Evolutionary conservation across 768 basidiomycete genomes (phyloP).

Genomic region (Gymnopilus dilepis): DNA sequence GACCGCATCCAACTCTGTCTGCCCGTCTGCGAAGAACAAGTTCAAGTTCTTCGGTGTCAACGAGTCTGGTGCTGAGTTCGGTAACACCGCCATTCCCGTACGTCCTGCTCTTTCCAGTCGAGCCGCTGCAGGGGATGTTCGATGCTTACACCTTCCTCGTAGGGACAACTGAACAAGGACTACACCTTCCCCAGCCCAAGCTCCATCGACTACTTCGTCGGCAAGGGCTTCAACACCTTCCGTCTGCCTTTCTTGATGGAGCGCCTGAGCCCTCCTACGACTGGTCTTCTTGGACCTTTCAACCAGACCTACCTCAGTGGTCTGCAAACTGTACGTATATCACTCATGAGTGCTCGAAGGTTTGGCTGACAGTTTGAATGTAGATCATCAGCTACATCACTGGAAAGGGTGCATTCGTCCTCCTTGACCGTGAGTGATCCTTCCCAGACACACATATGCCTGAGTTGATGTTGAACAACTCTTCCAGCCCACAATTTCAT

Average conservation of each 20-base stretch:
- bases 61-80: constrained; percentile 68
- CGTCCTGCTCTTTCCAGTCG: constrained; percentile 10
- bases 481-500: constrained; percentile 61
- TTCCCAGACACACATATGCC: neutral
- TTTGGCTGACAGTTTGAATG: neutral
- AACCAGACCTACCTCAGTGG: constrained; percentile 56
- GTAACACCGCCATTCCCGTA: constrained; percentile 53
- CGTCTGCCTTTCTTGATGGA: constrained; percentile 66
- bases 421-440: constrained; percentile 54
- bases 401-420: constrained; percentile 58
- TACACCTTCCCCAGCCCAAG: constrained; percentile 57
- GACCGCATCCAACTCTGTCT: constrained; percentile 35
- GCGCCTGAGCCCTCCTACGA: constrained; percentile 56
- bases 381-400: constrained; percentile 67
- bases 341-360: neutral
- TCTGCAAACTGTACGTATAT: constrained; percentile 46
- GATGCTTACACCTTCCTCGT: neutral
- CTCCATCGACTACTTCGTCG: constrained; percentile 57
- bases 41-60: constrained; percentile 71
- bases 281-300: constrained; percentile 59
- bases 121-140: neutral
- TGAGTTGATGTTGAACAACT: constrained; percentile 3
- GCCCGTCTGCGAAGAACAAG: constrained; percentile 51
- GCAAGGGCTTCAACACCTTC: constrained; percentile 65
- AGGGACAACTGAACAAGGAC: constrained; percentile 46